These are phyloP conservation scores for Trichosanthes cucumerina DNA, from an alignment of 306 rosid genomes.

Conservation along the genomic window DNA sequence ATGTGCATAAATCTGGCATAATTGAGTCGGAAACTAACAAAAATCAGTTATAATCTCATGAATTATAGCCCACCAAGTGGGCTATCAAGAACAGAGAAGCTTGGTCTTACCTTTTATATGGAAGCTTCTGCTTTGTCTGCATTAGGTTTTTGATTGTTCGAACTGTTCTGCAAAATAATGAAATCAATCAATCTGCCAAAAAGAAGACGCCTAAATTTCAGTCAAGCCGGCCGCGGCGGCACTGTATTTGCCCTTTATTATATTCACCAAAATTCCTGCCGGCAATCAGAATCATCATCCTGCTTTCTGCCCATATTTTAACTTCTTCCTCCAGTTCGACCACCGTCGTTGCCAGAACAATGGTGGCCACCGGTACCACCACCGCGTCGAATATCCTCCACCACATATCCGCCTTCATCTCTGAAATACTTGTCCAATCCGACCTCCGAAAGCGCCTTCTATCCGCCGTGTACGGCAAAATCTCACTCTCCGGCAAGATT, in stretches of 20 bases:
- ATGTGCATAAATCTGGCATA: not conserved
- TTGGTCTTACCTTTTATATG: not conserved
- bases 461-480: slow-evolving; percentile 23
- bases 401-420: slow-evolving; percentile 38
- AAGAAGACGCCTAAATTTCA: not conserved
- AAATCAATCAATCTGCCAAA: not conserved
- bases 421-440: slow-evolving; percentile 26
- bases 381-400: slow-evolving; percentile 41
- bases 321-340: not conserved
- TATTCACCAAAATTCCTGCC: not conserved
- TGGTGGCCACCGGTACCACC: slow-evolving; percentile 25
- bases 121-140: not conserved
- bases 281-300: not conserved
- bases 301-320: not conserved
- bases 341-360: slow-evolving; percentile 11
- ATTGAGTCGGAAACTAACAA: not conserved
- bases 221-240: slow-evolving; percentile 13
- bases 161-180: not conserved
- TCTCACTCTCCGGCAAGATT: slow-evolving; percentile 18
- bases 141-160: not conserved
- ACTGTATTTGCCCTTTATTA: not conserved
- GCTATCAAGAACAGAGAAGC: not conserved
- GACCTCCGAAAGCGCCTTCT: slow-evolving; percentile 41
- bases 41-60: not conserved
- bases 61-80: not conserved